Base-by-base conservation (phyloP, 192 early-diverging fungal species). In the Coemansia sp. region DNA sequence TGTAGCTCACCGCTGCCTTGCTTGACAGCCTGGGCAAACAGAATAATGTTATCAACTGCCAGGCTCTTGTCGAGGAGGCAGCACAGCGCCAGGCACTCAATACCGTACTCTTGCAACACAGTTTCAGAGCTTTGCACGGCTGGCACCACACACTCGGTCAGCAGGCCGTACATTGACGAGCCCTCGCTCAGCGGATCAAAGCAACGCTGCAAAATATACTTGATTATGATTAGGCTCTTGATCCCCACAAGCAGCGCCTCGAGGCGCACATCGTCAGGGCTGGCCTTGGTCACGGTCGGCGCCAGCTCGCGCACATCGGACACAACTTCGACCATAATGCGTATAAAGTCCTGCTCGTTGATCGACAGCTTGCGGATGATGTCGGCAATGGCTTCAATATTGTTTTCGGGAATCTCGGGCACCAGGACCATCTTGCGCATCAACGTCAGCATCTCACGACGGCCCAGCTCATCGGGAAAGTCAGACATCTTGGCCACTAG, bases 401-500 rank as follows among this genome's bases (percentile, higher is more conserved):
- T 88, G 59, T 89, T 88, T 35, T 91, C 88, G 3, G 90, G 87
- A 10, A 94, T 84, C 63, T 93, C 91, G 12, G 86, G 84, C 4
- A 87, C 64, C 79, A 88, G 80, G 0, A 94, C 66, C 78, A 96
- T 88, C 61, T 93, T 88, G 52, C 93, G 88, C 62, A 94, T 74
- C 55, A 89, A 72, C 25, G 81, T 85, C 69, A 90, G 86, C 82
- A 97, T 89, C 70, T 87, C 78, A 19, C 93, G 86, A 31, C 94
- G 85, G 5, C 93, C 93, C 58, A 91, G 84, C 84, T 97, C 94
- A 72, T 97, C 94, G 23, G 87, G 86, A 65, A 93, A 97, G 47
- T 95, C 93, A 14, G 91, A 81, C 41, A 85, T 74, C 58, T 84
- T 85, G 17, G 89, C 91, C 25, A 94, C 87, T 37, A 88, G 84